Conservation (phyloP, 2,329 filamentous ascomycete species). For the Penicillium sp. region DNA sequence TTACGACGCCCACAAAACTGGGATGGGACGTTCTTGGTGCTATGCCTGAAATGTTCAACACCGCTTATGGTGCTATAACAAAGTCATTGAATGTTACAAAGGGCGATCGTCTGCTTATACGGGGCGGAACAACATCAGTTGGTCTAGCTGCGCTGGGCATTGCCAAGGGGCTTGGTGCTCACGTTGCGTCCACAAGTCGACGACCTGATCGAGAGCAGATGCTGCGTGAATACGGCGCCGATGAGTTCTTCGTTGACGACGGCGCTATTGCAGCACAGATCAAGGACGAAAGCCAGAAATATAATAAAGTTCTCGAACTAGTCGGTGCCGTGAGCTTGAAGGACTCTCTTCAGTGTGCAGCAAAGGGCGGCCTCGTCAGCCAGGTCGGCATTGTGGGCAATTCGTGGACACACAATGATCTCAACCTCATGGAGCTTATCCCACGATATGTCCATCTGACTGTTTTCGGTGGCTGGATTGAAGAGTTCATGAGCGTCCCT, state of each 20-base stretch:
- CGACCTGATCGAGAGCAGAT: constrained; percentile 32
- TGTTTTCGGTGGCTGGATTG: constrained; percentile 35
- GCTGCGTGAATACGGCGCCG: constrained; percentile 38
- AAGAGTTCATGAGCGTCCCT: constrained; percentile 42
- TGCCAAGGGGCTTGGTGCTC: constrained; percentile 39
- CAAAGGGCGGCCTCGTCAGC: constrained; percentile 40
- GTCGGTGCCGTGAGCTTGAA: constrained; percentile 41
- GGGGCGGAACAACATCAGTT: constrained; percentile 48
- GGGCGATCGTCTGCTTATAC: constrained; percentile 45
- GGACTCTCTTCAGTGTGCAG: constrained; percentile 39
- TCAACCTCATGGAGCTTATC: constrained; percentile 43
- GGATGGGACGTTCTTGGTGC: constrained; percentile 45
- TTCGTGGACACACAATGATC: constrained; percentile 36
- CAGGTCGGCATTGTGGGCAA: constrained; percentile 47
- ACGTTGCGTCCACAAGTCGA: constrained; percentile 41
- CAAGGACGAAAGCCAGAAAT: constrained; percentile 25
- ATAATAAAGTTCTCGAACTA: constrained; percentile 47
- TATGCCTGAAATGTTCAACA: constrained; percentile 51
- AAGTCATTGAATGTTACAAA: constrained; percentile 34
- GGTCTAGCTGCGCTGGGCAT: constrained; percentile 46
- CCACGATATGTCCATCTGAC: constrained; percentile 40
- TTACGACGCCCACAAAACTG: constrained; percentile 29
- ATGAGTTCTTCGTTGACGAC: constrained; percentile 44
- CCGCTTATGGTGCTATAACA: constrained; percentile 45
- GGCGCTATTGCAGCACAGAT: constrained; percentile 38